phyloP scores from a whole-genome alignment of 2,329 filamentous ascomycete species.

The Sclerotinia subarctica region DNA sequence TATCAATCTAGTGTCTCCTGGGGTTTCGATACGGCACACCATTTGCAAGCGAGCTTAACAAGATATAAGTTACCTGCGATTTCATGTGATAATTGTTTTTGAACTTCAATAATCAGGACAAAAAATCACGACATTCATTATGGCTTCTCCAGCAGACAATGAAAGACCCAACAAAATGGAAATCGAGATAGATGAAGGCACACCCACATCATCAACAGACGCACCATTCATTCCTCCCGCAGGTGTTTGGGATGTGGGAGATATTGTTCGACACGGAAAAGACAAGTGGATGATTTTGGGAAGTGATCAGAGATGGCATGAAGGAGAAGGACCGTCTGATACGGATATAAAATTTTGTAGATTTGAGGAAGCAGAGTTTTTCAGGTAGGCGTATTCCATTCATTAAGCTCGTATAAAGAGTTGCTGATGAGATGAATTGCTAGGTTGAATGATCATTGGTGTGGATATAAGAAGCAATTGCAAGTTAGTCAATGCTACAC shows the following conservation, averaged over 20 bases:
- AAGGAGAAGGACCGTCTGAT: neutral
- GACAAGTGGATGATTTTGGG: neutral
- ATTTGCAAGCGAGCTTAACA: too few relatives aligned
- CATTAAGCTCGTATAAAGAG: neutral
- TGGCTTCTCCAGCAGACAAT: neutral
- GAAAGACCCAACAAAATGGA: neutral
- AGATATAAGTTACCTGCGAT: too few relatives aligned
- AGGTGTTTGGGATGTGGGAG: neutral
- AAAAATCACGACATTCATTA: too few relatives aligned
- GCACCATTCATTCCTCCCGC: neutral
- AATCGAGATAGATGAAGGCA: neutral
- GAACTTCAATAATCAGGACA: too few relatives aligned
- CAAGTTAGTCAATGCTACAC: neutral
- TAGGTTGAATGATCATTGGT: neutral
- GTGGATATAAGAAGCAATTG: neutral
- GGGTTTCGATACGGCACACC: too few relatives aligned
- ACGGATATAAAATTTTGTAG: neutral
- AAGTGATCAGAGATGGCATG: neutral
- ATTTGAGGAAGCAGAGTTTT: neutral
- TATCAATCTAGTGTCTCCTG: too few relatives aligned
- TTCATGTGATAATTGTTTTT: too few relatives aligned
- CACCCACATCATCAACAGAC: neutral
- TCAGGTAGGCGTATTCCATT: neutral
- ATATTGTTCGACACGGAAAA: neutral
- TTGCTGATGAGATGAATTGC: neutral